Conservation (phyloP, 2,329 filamentous ascomycete genomes). For the Microcyclospora pomicola region DNA sequence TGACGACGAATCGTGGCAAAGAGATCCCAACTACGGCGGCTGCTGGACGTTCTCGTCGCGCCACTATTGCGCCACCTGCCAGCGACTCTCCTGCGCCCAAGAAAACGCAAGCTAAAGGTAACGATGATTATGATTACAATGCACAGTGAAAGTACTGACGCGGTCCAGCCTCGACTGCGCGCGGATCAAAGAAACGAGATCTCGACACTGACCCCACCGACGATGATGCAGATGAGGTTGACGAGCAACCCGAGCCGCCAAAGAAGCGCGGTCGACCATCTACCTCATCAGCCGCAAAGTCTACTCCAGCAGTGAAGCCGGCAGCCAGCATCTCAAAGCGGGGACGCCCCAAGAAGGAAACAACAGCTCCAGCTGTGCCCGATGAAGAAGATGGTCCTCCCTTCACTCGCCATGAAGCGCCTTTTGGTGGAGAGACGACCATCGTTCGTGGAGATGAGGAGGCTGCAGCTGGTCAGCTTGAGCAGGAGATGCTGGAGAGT, state of each 20-base stretch:
- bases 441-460: slow-evolving; percentile 16
- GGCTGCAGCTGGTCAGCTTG: slow-evolving; percentile 17
- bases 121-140: not conserved
- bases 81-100: slow-evolving; percentile 2
- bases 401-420: slow-evolving; percentile 17
- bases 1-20: slow-evolving; percentile 14
- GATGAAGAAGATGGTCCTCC: slow-evolving; percentile 10
- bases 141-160: not conserved
- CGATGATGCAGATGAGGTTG: slow-evolving; percentile 1
- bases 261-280: slow-evolving; percentile 17
- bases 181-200: slow-evolving; percentile 15
- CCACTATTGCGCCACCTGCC: slow-evolving; percentile 1
- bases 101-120: not conserved
- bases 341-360: slow-evolving; percentile 7
- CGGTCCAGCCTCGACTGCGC: not conserved
- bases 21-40: slow-evolving; percentile 17
- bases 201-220: slow-evolving; percentile 5
- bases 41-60: slow-evolving; percentile 11
- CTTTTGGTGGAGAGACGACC: slow-evolving; percentile 18
- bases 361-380: slow-evolving; percentile 5
- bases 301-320: slow-evolving; percentile 1
- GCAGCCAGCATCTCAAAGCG: slow-evolving; percentile 15
- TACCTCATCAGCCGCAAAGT: slow-evolving; percentile 2
- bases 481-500: slow-evolving; percentile 15
- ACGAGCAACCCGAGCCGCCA: slow-evolving; percentile 6